Evolutionary conservation across 139 green algal species (phyloP).

Genomic region (Tetraselmis striata): DNA sequence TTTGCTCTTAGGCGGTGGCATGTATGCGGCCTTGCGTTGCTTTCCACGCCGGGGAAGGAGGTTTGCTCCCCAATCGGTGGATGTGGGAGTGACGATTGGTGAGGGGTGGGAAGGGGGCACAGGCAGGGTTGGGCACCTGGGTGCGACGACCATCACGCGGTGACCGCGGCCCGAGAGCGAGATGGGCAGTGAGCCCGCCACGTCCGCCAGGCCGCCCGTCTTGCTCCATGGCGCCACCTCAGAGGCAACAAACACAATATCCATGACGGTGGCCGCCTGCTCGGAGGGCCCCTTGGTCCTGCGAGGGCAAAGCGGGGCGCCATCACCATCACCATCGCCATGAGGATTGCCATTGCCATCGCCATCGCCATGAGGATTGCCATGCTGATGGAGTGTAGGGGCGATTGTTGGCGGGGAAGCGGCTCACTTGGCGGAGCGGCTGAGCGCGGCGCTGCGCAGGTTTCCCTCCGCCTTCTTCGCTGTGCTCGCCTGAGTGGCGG

Average conservation of each 20-base stretch:
- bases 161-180: conserved; percentile 60
- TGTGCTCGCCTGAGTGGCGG: not conserved
- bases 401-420: too few relatives aligned
- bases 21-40: too few relatives aligned
- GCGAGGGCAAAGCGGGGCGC: too few relatives aligned
- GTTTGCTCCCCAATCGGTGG: too few relatives aligned
- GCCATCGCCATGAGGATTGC: too few relatives aligned
- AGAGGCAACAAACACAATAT: conserved; percentile 60
- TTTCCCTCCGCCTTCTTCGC: not conserved
- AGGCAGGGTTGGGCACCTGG: conserved; percentile 37
- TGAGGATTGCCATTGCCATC: not conserved
- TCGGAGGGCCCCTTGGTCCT: not conserved
- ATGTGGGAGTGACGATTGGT: too few relatives aligned
- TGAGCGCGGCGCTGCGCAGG: not conserved
- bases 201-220: conserved; percentile 88
- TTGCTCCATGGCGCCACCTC: conserved; percentile 84
- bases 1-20: too few relatives aligned
- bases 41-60: too few relatives aligned
- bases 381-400: too few relatives aligned
- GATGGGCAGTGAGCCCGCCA: conserved; percentile 63
- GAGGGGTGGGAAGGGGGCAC: too few relatives aligned
- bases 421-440: not conserved
- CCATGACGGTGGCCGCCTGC: not conserved
- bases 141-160: conserved; percentile 62
- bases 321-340: not conserved